Base-by-base conservation (phyloP, 202 grass and related monocot species). In the Zoysia matrella region DNA sequence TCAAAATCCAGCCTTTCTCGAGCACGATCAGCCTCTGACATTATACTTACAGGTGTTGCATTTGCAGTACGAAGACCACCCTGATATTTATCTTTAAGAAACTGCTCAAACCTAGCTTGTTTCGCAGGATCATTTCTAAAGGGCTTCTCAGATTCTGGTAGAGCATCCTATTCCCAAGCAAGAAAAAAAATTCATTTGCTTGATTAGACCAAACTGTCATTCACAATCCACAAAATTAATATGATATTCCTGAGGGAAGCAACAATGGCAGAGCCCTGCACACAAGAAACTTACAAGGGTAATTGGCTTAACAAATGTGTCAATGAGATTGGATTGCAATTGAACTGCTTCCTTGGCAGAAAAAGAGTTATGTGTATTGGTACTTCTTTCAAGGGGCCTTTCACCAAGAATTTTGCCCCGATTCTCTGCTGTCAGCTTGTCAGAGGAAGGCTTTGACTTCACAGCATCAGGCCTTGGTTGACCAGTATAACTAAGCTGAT, bases 371-470 rank as follows among this genome's bases (percentile, higher is more conserved):
- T 84, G 67, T 76, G 81, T 13, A 69, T 87, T 93, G 66, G 79
- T 71, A 84, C 75, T 89, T 84, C 85, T 95, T 84, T 85, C 73
- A 80, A 98, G 93, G 64, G 92, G 92, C 83, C 60, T 98, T 89
- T 98, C 95, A 80, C 95, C 95, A 71, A 98, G 85, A 91, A 95
- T 89, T 86, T 74, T 98, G 65, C 95, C 95, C 80, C 92, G 90
- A 87, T 84, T 88, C 49, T 98, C 92, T 57, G 90, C 92, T 68
- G 86, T 95, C 83, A 98, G 88, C 82, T 88, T 93, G 65, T 88
- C 79, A 75, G 66, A 84, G 48, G 86, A 87, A 64, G 80, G 50
- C 44, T 90, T 86, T 15, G 83, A 82, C 11, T 90, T 84, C 43
- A 58, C 62, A 77, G 73, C 18, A 83, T 80, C 85, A 79, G 81